Evolutionary conservation across 108 stramenopile genomes (phyloP).

Genomic region (Discostella pseudostelligera): DNA sequence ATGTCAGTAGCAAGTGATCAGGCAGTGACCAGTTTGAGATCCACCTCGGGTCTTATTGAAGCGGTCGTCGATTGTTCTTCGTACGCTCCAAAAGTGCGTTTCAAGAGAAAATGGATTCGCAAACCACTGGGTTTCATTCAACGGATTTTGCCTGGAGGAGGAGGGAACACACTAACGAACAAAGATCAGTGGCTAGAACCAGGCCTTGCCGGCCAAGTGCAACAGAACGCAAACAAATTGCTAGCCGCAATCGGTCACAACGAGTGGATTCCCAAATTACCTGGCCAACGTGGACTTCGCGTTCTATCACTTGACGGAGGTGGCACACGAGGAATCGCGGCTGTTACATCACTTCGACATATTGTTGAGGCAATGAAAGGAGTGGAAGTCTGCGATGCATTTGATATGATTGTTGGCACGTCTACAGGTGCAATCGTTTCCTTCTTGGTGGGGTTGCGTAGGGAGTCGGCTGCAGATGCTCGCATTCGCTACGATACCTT

Average conservation of each 20-base stretch:
- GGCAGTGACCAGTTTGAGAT: conserved; percentile 65
- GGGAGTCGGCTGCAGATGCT: conserved; percentile 65
- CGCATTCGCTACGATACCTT: conserved; percentile 75
- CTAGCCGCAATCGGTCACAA: conserved; percentile 84
- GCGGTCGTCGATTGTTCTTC: conserved; percentile 55
- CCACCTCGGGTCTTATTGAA: conserved; percentile 65
- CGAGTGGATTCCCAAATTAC: conserved; percentile 76
- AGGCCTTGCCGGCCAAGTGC: conserved; percentile 51
- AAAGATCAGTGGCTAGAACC: conserved; percentile 22
- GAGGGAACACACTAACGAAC: conserved; percentile 1
- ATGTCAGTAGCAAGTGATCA: conserved; percentile 77
- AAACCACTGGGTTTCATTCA: conserved; percentile 31
- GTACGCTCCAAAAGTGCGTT: conserved; percentile 34
- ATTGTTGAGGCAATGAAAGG: conserved; percentile 67
- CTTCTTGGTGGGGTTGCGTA: conserved; percentile 68
- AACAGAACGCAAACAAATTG: conserved; percentile 75
- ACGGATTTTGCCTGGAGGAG: conserved; percentile 20
- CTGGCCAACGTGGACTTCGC: conserved; percentile 62
- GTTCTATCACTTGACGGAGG: conserved; percentile 60
- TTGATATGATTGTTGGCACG: conserved; percentile 84
- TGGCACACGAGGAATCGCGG: conserved; percentile 78
- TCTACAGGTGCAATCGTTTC: conserved; percentile 84
- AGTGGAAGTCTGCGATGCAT: conserved; percentile 74
- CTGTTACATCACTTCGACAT: conserved; percentile 61
- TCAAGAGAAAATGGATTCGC: conserved; percentile 39